These are phyloP conservation scores for Boletus sp. DNA, from an alignment of 768 basidiomycete species.

Conservation along the genomic window DNA sequence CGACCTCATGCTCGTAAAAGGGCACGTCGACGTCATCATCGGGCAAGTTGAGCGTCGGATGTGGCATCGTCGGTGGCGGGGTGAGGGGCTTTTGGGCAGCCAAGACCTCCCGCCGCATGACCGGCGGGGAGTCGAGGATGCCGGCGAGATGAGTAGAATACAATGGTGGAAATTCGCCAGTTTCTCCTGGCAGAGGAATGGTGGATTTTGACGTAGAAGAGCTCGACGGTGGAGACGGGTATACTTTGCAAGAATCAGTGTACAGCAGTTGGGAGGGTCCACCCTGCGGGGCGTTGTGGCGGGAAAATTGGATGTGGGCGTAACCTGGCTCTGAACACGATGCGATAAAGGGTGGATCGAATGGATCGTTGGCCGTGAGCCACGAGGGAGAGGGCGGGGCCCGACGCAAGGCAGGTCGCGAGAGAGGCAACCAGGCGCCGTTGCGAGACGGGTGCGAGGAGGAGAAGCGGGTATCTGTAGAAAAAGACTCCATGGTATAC, in stretches of 20 bases:
- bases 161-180: slow-evolving; percentile 9
- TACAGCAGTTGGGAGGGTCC: slow-evolving; percentile 13
- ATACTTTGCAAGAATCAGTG: slow-evolving; percentile 21
- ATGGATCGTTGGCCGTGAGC: slow-evolving; percentile 18
- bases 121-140: slow-evolving; percentile 35
- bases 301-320: slow-evolving; percentile 15
- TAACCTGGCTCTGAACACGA: slow-evolving; percentile 12
- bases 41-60: slow-evolving; percentile 36
- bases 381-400: slow-evolving; percentile 17
- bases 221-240: slow-evolving; percentile 30
- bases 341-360: slow-evolving; percentile 26
- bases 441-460: slow-evolving; percentile 12
- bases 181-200: slow-evolving; percentile 28
- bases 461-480: slow-evolving; percentile 30
- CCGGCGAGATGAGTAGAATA: slow-evolving; percentile 32
- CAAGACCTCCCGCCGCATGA: slow-evolving; percentile 32
- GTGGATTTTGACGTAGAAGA: slow-evolving; percentile 26
- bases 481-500: slow-evolving; percentile 33
- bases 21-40: slow-evolving; percentile 28
- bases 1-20: slow-evolving; percentile 13
- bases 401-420: slow-evolving; percentile 18
- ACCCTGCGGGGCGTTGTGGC: slow-evolving; percentile 13
- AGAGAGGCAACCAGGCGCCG: slow-evolving; percentile 11
- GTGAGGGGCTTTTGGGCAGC: slow-evolving; percentile 36
- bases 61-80: slow-evolving; percentile 44